Conservation (phyloP, 306 rosid genomes). For the Gynostemma pentaphyllum region DNA sequence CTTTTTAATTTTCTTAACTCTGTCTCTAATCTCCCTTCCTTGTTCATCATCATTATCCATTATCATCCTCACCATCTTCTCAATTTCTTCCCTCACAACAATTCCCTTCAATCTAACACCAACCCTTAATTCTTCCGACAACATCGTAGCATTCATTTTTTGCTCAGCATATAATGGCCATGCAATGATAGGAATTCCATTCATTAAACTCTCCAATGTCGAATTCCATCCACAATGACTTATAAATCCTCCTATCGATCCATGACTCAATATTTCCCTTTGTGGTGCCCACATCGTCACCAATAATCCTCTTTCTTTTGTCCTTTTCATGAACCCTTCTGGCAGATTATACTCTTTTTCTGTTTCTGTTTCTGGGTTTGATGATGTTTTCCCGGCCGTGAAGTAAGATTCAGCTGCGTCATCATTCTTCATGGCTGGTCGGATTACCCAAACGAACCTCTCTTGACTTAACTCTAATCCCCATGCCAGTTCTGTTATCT, state of each 20-base stretch:
- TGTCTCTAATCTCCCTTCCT: conserved; percentile 8
- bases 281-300: conserved; percentile 37
- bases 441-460: conserved; percentile 60
- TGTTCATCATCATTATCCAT: background rate
- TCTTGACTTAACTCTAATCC: conserved; percentile 51
- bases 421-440: conserved; percentile 18
- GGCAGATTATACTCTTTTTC: conserved; percentile 18
- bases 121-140: conserved; percentile 34
- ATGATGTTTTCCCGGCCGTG: background rate
- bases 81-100: conserved; percentile 32
- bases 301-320: conserved; percentile 10
- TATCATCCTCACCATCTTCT: conserved; percentile 17
- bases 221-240: conserved; percentile 56
- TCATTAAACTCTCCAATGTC: conserved; percentile 27
- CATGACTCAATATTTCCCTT: conserved; percentile 22
- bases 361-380: too few relatives aligned
- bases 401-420: conserved; percentile 19
- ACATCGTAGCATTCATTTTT: conserved; percentile 33
- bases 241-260: conserved; percentile 29
- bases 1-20: conserved; percentile 3
- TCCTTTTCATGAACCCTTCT: conserved; percentile 33
- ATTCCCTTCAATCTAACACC: conserved; percentile 20
- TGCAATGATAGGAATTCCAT: conserved; percentile 34
- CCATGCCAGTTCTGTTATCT: conserved; percentile 40
- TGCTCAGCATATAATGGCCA: conserved; percentile 64